Evolutionary conservation across 108 stramenopile species (phyloP), one percentile per base, ranked within the genome.

Genomic region (Conticribra weissflogii): DNA sequence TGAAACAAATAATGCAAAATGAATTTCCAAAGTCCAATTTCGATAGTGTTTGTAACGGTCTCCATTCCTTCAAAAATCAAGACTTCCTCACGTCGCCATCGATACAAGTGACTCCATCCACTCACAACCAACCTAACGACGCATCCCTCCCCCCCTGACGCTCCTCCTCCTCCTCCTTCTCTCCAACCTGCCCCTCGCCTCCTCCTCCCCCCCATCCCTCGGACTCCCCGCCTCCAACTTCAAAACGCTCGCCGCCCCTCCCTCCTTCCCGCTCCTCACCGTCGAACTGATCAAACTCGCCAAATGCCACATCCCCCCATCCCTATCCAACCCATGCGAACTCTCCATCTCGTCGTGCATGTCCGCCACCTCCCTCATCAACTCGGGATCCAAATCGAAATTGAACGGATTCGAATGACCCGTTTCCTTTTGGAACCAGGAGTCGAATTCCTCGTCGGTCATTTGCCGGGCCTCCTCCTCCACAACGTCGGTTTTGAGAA

Each of bases 271-370:
- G n/a, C 70, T 58, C 61, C 91, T 91, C 25, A 90, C 89, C 25
- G 84, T 59, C 19, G 61, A 61, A 9, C 80, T 81, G 7, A 94
- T 88, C 86, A 90, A 85, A 54, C 79, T 77, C 0, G 93, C 93
- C 72, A 94, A 63, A 17, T 83, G 81, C 93, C 93, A 94, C 93
- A 94, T 94, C 16, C 93, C 93, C 24, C 93, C 93, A 73, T 94
- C 93, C 17, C 93, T 71, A 79, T 89, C 91, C 67, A 92, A 70
- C 16, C 88, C 88, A 63, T 66, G 73, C 27, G 63, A 58, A 5
- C 72, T 76, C 30, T 86, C 88, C 71, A 85, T 82, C 23, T 61
- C 57, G 23, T 63, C 77, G 45, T 77, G 71, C 90, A 91, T 91
- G 14, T 63, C 72, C 1, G 93, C 93, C 46, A 94, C 93, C 70